phyloP scores from a whole-genome alignment of 1,284 basidiomycete species.

The Volvariella volvacea region DNA sequence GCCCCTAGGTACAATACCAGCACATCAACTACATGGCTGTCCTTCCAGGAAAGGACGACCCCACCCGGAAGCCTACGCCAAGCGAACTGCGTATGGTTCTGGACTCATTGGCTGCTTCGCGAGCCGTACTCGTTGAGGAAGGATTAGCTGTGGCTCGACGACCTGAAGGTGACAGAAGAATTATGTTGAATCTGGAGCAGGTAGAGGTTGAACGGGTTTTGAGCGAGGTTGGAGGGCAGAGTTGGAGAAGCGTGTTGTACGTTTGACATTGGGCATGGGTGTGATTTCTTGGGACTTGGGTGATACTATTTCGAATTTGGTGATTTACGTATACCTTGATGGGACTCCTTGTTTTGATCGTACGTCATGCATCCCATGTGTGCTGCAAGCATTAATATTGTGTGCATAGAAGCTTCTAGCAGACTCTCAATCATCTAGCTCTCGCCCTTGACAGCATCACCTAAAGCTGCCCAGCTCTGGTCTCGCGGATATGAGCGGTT shows the following conservation, averaged over 20 bases:
- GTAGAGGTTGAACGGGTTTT: slow-evolving; percentile 68
- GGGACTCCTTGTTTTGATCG: no score
- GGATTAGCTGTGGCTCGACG: slow-evolving; percentile 46
- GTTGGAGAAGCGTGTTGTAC: slow-evolving; percentile 57
- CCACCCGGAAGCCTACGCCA: slow-evolving; percentile 43
- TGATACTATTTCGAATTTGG: no score
- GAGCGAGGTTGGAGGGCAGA: slow-evolving; percentile 59
- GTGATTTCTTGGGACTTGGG: no score
- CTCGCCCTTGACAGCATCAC: no score
- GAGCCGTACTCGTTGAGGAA: slow-evolving; percentile 67
- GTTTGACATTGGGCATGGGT: slow-evolving; percentile 14
- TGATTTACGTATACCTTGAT: no score
- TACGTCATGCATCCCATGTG: no score
- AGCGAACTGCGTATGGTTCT: slow-evolving; percentile 56
- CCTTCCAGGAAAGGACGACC: slow-evolving; percentile 45
- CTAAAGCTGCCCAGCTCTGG: no score
- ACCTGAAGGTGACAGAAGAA: slow-evolving; percentile 47
- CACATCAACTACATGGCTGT: slow-evolving; percentile 56
- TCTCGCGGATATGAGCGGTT: no score
- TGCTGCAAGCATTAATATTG: no score
- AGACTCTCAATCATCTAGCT: no score
- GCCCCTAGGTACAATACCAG: slow-evolving; percentile 53
- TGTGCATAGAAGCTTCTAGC: no score
- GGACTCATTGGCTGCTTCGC: slow-evolving; percentile 63
- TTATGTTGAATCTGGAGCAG: slow-evolving; percentile 66